phyloP scores from a whole-genome alignment of 2,329 filamentous ascomycete genomes.

The Trichophaea hybrida region DNA sequence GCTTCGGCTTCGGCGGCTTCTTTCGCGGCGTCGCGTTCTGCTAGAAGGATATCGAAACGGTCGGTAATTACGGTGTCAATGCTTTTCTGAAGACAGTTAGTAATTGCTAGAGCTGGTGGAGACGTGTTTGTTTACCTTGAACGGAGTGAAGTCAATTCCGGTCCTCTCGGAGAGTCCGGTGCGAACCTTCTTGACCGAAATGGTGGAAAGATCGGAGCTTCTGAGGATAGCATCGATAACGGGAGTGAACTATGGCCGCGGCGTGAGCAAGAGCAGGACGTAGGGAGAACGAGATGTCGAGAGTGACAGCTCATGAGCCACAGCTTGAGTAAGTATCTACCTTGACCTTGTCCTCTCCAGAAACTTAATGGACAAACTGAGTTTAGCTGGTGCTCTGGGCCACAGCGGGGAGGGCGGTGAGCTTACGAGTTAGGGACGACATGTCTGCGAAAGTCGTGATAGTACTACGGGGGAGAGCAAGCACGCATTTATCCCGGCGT shows the following conservation, averaged over 20 bases:
- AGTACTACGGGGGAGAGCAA: neutral
- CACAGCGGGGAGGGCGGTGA: neutral
- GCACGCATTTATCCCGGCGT: neutral
- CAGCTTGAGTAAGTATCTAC: neutral
- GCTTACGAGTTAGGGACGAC: neutral
- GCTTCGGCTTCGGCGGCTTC: neutral
- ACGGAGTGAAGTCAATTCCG: conserved; percentile 43
- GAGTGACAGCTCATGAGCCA: neutral
- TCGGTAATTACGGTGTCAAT: conserved; percentile 60
- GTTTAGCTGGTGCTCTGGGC: no score
- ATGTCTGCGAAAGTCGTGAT: no score
- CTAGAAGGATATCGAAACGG: conserved; percentile 55
- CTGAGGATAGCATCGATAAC: conserved; percentile 48
- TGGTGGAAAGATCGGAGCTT: conserved; percentile 46
- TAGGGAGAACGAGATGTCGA: neutral
- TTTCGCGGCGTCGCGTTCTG: conserved; percentile 12
- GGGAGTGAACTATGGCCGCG: conserved; percentile 38
- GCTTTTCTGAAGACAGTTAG: conserved; percentile 39
- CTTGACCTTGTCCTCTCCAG: conserved; percentile 2
- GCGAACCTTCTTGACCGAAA: conserved; percentile 49
- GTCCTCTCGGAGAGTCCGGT: conserved; percentile 42
- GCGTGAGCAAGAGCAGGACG: neutral
- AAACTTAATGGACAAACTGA: neutral
- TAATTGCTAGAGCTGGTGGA: neutral
- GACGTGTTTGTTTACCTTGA: conserved; percentile 38